Evolutionary conservation across 371 early-diverging fungal genomes (phyloP), one percentile per base, ranked within the genome.

Genomic region (Apophysomyces elegans): DNA sequence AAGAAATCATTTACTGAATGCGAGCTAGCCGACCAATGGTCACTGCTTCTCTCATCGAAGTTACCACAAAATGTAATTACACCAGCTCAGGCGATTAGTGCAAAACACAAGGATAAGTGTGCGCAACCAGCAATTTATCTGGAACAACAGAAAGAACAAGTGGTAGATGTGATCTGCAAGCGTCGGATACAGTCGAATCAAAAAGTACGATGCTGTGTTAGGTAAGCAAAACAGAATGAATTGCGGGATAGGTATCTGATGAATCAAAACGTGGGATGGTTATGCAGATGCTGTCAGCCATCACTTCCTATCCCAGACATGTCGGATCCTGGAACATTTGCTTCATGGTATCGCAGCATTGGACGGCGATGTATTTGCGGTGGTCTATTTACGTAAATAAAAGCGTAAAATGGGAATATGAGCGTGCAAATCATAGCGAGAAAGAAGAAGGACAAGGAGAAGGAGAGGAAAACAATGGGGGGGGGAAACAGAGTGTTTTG

Each of bases 301-400:
- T 66, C 47, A 4, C 14, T 77, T 16, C 64, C 74, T 11, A 35
- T 66, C 21, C 32, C 68, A 60, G 43, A 58, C 26, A 16, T 14
- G 2, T 37, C 67, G 11, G 74, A 77, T 63, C 77, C 77, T 14
- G 67, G 68, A 37, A 65, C 70, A 4, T 72, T 66, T 45, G 75
- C 77, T 18, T 62, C 67, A 32, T 80, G 80, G 80, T 75, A 70
- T 45, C 77, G 71, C 56, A 75, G 74, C 69, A 26, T 77, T 39
- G 65, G 69, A 21, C 68, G 68, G 38, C 71, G 71, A 12, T 80
- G 80, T 69, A 56, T 80, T 14, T 80, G 80, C 62, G 80, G 77
- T 54, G 77, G 80, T n/a, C 46, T 73, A n/a, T 77, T 73, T 58
- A 62, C 67, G 41, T 77, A 26, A 69, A 46, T 45, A 37, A 60